These are phyloP conservation scores for Neurospora sp. DNA, from an alignment of 495 filamentous ascomycete genomes.

Conservation along the genomic window DNA sequence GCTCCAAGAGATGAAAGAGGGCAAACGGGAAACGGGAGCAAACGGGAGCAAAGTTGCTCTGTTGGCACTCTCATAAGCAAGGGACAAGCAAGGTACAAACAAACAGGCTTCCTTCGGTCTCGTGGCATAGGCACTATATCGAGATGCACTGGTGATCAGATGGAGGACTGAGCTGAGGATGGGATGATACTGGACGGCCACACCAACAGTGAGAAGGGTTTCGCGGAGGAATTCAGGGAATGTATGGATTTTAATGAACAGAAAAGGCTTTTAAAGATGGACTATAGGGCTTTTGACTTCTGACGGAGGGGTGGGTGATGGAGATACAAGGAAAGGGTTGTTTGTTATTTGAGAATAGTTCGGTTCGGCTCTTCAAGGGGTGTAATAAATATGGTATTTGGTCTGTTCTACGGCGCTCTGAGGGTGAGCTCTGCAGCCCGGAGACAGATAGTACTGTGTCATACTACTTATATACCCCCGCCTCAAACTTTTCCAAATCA, in stretches of 20 bases:
- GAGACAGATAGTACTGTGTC: no score
- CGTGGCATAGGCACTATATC: not conserved
- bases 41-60: not conserved
- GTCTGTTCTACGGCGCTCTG: no score
- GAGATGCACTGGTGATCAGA: not conserved
- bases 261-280: not conserved
- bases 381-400: not conserved
- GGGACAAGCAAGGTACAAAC: not conserved
- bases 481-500: constrained; percentile 69
- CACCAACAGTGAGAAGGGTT: no score
- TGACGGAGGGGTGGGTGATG: not conserved
- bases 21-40: no score
- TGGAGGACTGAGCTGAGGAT: not conserved
- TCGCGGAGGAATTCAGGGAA: not conserved
- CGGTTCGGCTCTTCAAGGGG: not conserved
- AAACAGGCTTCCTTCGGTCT: not conserved
- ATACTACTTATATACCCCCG: constrained; percentile 51
- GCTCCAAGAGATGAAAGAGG: not conserved
- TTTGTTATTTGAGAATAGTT: not conserved
- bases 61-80: not conserved
- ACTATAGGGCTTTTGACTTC: not conserved
- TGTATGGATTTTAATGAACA: not conserved
- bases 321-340: not conserved
- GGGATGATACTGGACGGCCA: no score
- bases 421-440: no score